Base-by-base conservation (phyloP, 106 monocot genomes). In the Chionographis japonica region DNA sequence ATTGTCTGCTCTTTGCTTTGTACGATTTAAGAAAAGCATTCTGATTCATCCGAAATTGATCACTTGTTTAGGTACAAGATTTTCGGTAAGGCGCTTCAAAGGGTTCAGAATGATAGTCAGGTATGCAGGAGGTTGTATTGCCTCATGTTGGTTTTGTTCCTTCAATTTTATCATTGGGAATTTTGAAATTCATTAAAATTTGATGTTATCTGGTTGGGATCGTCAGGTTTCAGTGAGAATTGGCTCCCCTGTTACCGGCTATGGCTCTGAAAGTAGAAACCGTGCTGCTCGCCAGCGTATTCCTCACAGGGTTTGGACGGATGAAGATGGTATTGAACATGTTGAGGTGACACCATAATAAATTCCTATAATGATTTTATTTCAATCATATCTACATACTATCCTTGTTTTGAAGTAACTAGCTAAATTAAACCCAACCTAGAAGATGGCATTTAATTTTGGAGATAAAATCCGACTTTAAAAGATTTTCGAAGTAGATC, bases 281-380 rank as follows among this genome's bases (percentile, higher is more conserved):
- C 93, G 98, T 63, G 87, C 90, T 68, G 98, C 98, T 67, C 84
- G 98, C 17, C 98, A 93, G 72, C 81, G 85, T 35, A 93, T 99
- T 58, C 79, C 92, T 1, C 73, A 93, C 57, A 77, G 81, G 63
- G 61, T 85, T 65, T 93, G 98, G 93, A 90, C 78, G 40, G 98
- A 99, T 90, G 98, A 99, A 83, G 81, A 85, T 68, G 98, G 90
- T 60, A 50, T 93, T 54, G 98, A 99, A 67, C 98, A 85, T 74
- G 89, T 99, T 72, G 90, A 99, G 93, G 98, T 93, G 64, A 77
- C 49, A 12, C 39, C 35, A 19, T 54, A 7, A 14, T 12, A 12
- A 10, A 15, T 40, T 20, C 20, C 27, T 27, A 27, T 27, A 27
- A 27, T 27, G 27, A 27, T 27, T 27, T 27, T 27, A 27, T 27